A percentile compares a stretch with the other conserved stretches of the same genome.
Evolutionary conservation across 768 basidiomycete genomes (phyloP).

Genomic region (Boletus sp.): DNA sequence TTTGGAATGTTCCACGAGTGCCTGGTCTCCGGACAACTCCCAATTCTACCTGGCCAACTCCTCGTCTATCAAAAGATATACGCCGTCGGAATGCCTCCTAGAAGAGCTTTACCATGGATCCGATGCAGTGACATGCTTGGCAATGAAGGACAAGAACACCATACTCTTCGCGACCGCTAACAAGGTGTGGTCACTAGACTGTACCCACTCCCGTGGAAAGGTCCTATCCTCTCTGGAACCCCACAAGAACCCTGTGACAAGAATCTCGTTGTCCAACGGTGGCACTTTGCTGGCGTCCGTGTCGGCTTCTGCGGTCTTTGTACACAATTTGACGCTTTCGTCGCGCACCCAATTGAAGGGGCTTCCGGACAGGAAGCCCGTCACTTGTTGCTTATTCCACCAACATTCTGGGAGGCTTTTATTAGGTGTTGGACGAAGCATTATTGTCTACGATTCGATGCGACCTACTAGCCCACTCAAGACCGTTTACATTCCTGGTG

Average conservation of each 20-base stretch:
- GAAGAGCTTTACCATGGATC: conserved; percentile 40
- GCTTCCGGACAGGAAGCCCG: conserved; percentile 38
- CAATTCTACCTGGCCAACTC: conserved; percentile 52
- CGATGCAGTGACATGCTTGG: conserved; percentile 29
- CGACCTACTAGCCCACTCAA: conserved; percentile 56
- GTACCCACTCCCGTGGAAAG: conserved; percentile 35
- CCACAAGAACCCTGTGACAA: conserved; percentile 49
- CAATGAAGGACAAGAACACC: conserved; percentile 33
- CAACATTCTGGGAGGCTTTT: conserved; percentile 59
- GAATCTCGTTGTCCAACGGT: conserved; percentile 60
- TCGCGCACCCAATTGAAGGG: conserved; percentile 56
- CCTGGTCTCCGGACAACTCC: conserved; percentile 58
- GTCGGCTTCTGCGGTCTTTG: conserved; percentile 48
- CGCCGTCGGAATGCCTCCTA: conserved; percentile 42
- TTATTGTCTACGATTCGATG: conserved; percentile 62
- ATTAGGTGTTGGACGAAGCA: conserved; percentile 47
- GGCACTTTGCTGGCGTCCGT: conserved; percentile 53
- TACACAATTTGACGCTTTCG: conserved; percentile 56
- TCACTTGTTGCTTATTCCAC: conserved; percentile 58
- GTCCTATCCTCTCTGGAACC: conserved; percentile 47
- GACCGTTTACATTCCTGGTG: conserved; percentile 45
- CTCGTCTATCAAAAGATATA: conserved; percentile 50
- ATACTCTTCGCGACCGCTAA: conserved; percentile 45
- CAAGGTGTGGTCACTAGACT: conserved; percentile 51
- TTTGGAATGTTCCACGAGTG: conserved; percentile 22